Conservation (phyloP, 2,329 filamentous ascomycete species). For the Monosporascus sp. region DNA sequence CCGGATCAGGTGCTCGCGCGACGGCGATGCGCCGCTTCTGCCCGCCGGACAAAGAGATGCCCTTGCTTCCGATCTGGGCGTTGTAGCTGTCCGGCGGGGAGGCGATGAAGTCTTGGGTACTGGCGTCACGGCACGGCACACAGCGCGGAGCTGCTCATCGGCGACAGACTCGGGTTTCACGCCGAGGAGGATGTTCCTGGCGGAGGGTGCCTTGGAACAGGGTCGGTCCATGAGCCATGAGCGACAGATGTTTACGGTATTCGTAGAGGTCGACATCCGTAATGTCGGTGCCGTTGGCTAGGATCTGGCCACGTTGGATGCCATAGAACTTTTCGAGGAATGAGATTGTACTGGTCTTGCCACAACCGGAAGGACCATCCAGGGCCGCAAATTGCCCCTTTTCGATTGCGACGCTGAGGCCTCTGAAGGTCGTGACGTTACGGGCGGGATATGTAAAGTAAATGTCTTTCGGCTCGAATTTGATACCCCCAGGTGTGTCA, state of each 20-base stretch:
- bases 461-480: conserved; percentile 50
- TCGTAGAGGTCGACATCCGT: conserved; percentile 49
- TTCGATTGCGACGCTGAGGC: conserved; percentile 57
- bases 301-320: conserved; percentile 55
- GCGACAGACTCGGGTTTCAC: conserved; percentile 45
- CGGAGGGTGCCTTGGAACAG: conserved; percentile 53
- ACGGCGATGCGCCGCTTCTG: conserved; percentile 64
- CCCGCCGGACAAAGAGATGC: conserved; percentile 49
- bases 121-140: conserved; percentile 51
- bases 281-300: conserved; percentile 58
- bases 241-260: conserved; percentile 57
- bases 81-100: conserved; percentile 60
- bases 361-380: conserved; percentile 64
- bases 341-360: conserved; percentile 63
- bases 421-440: conserved; percentile 50
- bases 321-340: conserved; percentile 68
- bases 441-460: conserved; percentile 57
- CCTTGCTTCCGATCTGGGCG: conserved; percentile 49
- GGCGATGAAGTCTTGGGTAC: conserved; percentile 58
- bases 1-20: conserved; percentile 35
- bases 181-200: conserved; percentile 61
- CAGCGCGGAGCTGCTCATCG: conserved; percentile 42
- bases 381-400: conserved; percentile 66
- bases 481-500: conserved; percentile 42
- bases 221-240: conserved; percentile 67